Base-by-base conservation (phyloP, 805 yeast genomes). In the Lipomyces kockii region DNA sequence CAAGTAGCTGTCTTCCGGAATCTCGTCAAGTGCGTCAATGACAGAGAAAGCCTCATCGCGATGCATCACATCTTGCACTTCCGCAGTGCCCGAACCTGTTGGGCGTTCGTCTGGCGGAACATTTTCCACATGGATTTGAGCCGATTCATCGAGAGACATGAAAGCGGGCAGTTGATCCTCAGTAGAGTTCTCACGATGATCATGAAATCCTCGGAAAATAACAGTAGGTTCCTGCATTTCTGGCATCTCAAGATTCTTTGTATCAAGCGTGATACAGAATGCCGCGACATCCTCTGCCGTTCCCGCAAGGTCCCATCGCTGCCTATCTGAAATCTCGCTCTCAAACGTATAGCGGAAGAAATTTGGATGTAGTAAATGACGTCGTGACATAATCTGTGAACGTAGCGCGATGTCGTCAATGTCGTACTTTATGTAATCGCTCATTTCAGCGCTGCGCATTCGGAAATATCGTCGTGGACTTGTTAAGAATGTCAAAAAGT, bases 301-400 rank as follows among this genome's bases (percentile, higher is more conserved):
- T 0, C 80, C 83, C 49, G 78, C 72, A 6, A 74, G 64, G 14
- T 71, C 67, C 75, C 77, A 77, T 35, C 78, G 58, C 61, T 72
- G 65, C n/a, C 73, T 64, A 55, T 76, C 75, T 59, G 73, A 46
- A 39, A 82, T 75, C 65, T 83, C 84, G 29, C 77, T 74, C 29
- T 77, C 78, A 6, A 78, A 69, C 0, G 80, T 76, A 17, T 77
- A 75, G 11, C 81, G 66, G 51, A 86, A 77, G 14, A 81, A 67
- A 57, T 83, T 80, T 0, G 88, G 87, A 71, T 88, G 89, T 7
- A 85, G 66, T 54, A 79, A 71, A 73, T 83, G 82, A 9, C 79
- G 74, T 25, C 75, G 74, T 17, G 81, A 75, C 20, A 80, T 61
- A 1, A 70, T 56, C 49, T 74, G 76, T 5, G 82, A 73, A 34